Base-by-base conservation (phyloP, 352 stramenopile genomes). In the Phytopythium ostracodes region DNA sequence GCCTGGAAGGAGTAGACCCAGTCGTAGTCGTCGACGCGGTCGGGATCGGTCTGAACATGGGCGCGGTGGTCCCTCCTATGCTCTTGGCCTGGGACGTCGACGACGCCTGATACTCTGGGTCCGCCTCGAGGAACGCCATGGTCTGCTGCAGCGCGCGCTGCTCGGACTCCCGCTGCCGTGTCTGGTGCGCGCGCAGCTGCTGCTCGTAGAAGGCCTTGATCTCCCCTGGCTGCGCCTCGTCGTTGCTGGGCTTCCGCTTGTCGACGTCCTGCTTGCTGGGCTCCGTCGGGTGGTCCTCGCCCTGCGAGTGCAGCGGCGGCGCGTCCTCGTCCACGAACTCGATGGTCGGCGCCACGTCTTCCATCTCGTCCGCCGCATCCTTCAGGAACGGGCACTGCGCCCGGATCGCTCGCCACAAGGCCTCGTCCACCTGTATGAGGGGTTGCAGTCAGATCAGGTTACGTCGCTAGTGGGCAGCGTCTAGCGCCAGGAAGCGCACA, bases 301-400 rank as follows among this genome's bases (percentile, higher is more conserved):
- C 50, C 7, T 61, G 31, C 27, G 44, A 53, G 35, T 77, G 72
- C 29, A 77, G 38, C 18, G 69, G 65, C 31, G 74, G 71, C 8
- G 72, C 75, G 43, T 84, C 71, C 50, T 86, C 77, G 52, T 86
- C 77, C 31, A 75, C 68, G 50, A 87, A 87, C 33, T 87, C 77
- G 14, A 87, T 52, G 4, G 65, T 24, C 14, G 65, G 68, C 8
- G 44, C 53, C 14, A n/a, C 10, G 11, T 65, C 60, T 22, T 80
- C 66, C n/a, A 42, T 31, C n/a, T 71, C 66, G 24, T 67, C 62
- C 36, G 43, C 54, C 5, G 58, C 61, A 44, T 81, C 57, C 12
- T 53, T 58, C 25, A 85, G 57, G 58, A 87, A 81, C 56, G 82
- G 74, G 74, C 77, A 89, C 42, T 72, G 56, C 31, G 27, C 31